Base-by-base conservation (phyloP, 2,329 filamentous ascomycete genomes). In the Aspergillus cejpii region DNA sequence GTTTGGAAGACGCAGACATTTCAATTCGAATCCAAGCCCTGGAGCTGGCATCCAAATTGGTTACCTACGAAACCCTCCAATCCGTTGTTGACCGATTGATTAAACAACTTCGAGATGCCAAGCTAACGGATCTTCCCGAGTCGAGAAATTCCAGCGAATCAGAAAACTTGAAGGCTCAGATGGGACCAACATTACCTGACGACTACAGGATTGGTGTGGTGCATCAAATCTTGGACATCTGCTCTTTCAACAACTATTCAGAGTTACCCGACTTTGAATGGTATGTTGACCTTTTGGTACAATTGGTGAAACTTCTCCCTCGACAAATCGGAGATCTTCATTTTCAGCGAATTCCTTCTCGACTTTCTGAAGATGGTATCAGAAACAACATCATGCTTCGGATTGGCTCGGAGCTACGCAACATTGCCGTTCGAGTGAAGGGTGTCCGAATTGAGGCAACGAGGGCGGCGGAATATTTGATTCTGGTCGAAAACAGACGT, bases 1-100 rank as follows among this genome's bases (percentile, higher is more conserved):
- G 92, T 63, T 87, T 98, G 57, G 92, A 97, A 64, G 94, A 94
- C 64, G 77, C 87, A 0, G 92, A 98, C 59, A 92, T 98, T 48
- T 95, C 90, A 3, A 98, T 98, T 60, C 84, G 92, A 49, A 83
- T 94, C 65, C 85, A 94, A 62, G 90, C 92, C 4, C 74, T 98
- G 27, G 89, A 97, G 55, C 76, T 98, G 19, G 90, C 92, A 1
- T 85, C 91, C 42, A 88, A 87, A 27, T 96, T 98, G 88, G 89
- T 97, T 48, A 91, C 84, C 55, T 81, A 79, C 50, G 89, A 94
- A 44, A 96, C 91, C 52, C 67, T 98, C 3, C 78, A 87, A 46
- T 79, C 80, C 1, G 87, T 97, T 41, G 87, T 98, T 19, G 84
- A 90, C 54, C 83, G 89, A 19, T 71, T 98, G 36, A 85, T 97